Evolutionary conservation across 2,329 filamentous ascomycete species (phyloP), one percentile per base, ranked within the genome.

Genomic region (Aspergillus floridensis): DNA sequence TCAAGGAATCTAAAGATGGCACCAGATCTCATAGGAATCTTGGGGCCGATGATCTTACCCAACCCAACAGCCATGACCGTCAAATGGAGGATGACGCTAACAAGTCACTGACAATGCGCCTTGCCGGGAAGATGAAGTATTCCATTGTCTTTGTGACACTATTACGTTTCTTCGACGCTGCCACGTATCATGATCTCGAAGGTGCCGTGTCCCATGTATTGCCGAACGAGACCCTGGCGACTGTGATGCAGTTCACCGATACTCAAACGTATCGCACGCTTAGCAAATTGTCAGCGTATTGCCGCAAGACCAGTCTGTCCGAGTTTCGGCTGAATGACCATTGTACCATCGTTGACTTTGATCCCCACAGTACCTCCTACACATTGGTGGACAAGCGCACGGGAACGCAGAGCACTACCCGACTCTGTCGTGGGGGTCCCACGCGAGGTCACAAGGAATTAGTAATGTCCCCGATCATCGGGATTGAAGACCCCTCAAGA

Each of bases 201-300:
- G 48, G 50, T 16, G 31, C 52, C 14, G 49, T 22, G 21, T 65
- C 65, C n/a, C n/a, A 21, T 14, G 26, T 51, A 1, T 38, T 67
- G 21, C 62, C 65, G 5, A 66, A 63, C 22, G 65, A 67, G 52
- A 60, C 65, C 22, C 16, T 67, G 48, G 31, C 54, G 11, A 26
- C 29, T 12, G 58, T 67, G 51, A 66, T 67, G 65, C 48, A 59
- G 10, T 50, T 53, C n/a, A 56, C 60, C 5, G 65, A 67, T 53
- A 31, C 48, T 5, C 58, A 24, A 26, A 67, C 65, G 5, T 66
- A 59, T 31, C 51, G 57, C 11, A 44, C 32, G 2, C 56, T 67
- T 32, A 54, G 56, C 24, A 60, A 44, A 32, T 32, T 58, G 21
- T 66, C 62, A 8, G 38, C 60, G 19, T 62, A 54, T 24, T 65